Evolutionary conservation across 306 rosid species (phyloP).

Genomic region (Inga oerstediana): DNA sequence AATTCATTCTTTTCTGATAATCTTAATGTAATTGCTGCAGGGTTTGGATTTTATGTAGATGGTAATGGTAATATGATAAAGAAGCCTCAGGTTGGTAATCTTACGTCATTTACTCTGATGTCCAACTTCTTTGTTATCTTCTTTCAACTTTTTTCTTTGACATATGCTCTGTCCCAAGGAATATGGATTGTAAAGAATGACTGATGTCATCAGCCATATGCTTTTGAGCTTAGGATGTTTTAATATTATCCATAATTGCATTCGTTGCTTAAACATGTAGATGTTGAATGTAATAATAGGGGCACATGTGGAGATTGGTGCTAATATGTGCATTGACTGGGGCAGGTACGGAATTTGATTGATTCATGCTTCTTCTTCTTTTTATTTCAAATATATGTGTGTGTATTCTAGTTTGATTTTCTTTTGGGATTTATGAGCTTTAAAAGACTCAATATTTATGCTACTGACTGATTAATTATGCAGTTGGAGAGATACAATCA

Average conservation of each 20-base stretch:
- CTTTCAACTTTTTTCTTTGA: not conserved
- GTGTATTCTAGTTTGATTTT: conserved; percentile 25
- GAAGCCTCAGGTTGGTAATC: conserved; percentile 85
- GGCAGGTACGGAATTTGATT: conserved; percentile 67
- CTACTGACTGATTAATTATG: conserved; percentile 33
- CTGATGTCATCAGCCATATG: not conserved
- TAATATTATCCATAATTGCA: not conserved
- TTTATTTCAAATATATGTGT: not conserved
- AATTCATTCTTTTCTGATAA: conserved; percentile 7
- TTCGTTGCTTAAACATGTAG: conserved; percentile 51
- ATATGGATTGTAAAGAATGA: not conserved
- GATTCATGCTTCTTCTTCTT: not conserved
- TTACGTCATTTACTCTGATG: not conserved
- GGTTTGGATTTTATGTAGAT: conserved; percentile 86
- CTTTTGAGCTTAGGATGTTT: not conserved
- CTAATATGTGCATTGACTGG: conserved; percentile 90
- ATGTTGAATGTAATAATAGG: conserved; percentile 76
- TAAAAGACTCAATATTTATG: conserved; percentile 30
- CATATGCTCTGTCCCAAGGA: not conserved
- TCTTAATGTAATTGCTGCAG: conserved; percentile 45
- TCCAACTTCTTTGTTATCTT: conserved; percentile 2
- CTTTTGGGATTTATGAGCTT: conserved; percentile 22
- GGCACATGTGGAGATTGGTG: conserved; percentile 81
- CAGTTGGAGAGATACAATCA: conserved; percentile 96
- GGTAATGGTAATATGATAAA: conserved; percentile 71